Conservation (phyloP, 2,329 filamentous ascomycete species). For the Cytospora paraplurivora region DNA sequence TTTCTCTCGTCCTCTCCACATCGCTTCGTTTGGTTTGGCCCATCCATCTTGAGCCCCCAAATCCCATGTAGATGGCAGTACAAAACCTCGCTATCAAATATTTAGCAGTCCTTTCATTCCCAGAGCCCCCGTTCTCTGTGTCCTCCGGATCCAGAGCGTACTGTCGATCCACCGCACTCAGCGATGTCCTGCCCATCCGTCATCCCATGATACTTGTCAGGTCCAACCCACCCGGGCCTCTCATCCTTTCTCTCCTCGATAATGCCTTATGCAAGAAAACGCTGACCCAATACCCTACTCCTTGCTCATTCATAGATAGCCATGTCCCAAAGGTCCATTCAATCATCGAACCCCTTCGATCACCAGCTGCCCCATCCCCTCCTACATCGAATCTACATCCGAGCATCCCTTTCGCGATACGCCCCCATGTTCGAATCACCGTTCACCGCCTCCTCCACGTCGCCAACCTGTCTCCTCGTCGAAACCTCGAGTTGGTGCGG, state of each 20-base stretch:
- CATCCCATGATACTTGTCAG: not conserved
- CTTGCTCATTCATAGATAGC: not conserved
- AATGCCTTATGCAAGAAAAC: not conserved
- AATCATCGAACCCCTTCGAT: too few relatives aligned
- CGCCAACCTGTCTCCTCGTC: constrained; percentile 86
- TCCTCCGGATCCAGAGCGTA: not conserved
- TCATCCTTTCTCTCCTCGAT: not conserved
- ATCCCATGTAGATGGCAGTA: not conserved
- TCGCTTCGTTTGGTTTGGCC: not conserved
- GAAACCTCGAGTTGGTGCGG: constrained; percentile 65
- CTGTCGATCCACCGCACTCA: not conserved
- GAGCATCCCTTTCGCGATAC: constrained; percentile 29
- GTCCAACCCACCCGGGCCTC: not conserved
- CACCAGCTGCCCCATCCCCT: too few relatives aligned
- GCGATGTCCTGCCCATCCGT: not conserved
- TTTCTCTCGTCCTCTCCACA: not conserved
- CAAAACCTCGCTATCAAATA: not conserved
- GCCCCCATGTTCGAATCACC: constrained; percentile 24
- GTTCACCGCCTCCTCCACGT: constrained; percentile 77
- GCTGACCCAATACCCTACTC: not conserved
- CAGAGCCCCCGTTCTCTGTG: not conserved
- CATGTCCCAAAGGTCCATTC: not conserved
- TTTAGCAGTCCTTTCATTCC: not conserved
- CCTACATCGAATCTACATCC: constrained; percentile 35
- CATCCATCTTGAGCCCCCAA: not conserved